phyloP scores from a whole-genome alignment of 2,329 filamentous ascomycete species.

The Fonsecaea erecta region DNA sequence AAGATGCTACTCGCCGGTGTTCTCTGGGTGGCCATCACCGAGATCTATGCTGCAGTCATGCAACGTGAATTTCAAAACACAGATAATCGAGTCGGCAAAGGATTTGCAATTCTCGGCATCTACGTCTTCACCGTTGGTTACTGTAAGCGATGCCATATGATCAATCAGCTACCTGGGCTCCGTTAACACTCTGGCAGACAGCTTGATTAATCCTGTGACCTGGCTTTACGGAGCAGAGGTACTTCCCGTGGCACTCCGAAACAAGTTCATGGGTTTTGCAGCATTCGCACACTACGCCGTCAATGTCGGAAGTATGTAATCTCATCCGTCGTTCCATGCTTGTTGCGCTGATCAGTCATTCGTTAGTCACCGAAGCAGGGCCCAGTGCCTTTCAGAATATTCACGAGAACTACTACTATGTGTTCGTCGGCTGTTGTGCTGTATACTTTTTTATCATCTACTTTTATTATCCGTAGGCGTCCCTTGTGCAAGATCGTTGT shows the following conservation, averaged over 20 bases:
- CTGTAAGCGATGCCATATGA: conserved; percentile 45
- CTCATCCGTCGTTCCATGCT: background rate
- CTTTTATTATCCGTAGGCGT: conserved; percentile 58
- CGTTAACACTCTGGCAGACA: background rate
- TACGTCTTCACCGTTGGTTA: conserved; percentile 63
- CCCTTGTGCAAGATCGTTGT: background rate
- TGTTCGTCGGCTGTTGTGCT: conserved; percentile 58
- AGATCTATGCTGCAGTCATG: conserved; percentile 65
- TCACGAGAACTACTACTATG: conserved; percentile 63
- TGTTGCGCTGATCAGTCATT: conserved; percentile 9
- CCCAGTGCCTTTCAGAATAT: conserved; percentile 62
- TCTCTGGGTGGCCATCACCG: conserved; percentile 56
- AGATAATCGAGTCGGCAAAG: conserved; percentile 61
- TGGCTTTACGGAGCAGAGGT: conserved; percentile 84
- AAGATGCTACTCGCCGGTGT: conserved; percentile 60
- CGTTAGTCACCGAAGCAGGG: conserved; percentile 53
- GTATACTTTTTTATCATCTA: conserved; percentile 59
- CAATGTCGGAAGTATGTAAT: conserved; percentile 52
- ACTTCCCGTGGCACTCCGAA: conserved; percentile 84
- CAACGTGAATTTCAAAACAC: conserved; percentile 61
- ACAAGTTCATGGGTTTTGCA: conserved; percentile 81
- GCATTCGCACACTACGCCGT: conserved; percentile 79
- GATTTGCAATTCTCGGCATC: conserved; percentile 63
- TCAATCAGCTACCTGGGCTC: background rate
- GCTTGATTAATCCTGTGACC: conserved; percentile 63